Conservation (phyloP, 345 rosid genomes). For the Populus pruinosa region DNA sequence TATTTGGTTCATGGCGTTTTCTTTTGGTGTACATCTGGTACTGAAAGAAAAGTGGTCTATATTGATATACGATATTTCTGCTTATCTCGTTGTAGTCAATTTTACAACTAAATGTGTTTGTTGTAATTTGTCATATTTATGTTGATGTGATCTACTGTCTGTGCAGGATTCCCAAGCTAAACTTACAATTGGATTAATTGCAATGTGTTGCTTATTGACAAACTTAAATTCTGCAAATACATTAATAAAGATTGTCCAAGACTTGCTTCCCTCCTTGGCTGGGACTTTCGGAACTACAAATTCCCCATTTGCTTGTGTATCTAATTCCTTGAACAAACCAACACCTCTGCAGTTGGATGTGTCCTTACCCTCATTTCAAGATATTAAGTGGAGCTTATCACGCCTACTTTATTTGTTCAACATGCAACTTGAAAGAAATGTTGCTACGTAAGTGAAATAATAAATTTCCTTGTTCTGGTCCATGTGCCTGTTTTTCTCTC, state of each 20-base stretch:
- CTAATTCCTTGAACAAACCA: conserved; percentile 76
- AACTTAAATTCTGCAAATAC: conserved; percentile 26
- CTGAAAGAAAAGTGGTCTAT: neutral
- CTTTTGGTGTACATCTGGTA: neutral
- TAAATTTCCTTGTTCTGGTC: conserved; percentile 8
- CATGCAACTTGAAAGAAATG: conserved; percentile 82
- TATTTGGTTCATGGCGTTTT: neutral
- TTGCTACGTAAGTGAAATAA: conserved; percentile 70
- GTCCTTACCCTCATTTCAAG: conserved; percentile 65
- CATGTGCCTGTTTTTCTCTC: neutral
- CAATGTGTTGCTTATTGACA: conserved; percentile 42
- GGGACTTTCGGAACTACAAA: conserved; percentile 37
- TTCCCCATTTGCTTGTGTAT: conserved; percentile 66
- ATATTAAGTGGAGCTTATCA: conserved; percentile 65
- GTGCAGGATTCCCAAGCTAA: conserved; percentile 50
- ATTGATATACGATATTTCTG: neutral
- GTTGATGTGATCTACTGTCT: conserved; percentile 22
- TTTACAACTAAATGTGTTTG: neutral
- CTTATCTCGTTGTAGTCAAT: neutral
- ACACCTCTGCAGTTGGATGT: conserved; percentile 70
- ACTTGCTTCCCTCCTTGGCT: conserved; percentile 31
- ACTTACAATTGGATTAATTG: conserved; percentile 38
- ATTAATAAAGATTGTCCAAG: conserved; percentile 35
- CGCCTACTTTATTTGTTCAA: conserved; percentile 80
- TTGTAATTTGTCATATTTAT: conserved; percentile 1